Percentiles rank a stretch among this genome's conserved stretches.
These are phyloP conservation scores for Lunularia cruciata DNA, from an alignment of 225 moss, liverwort and hornwort genomes.

Conservation along the genomic window DNA sequence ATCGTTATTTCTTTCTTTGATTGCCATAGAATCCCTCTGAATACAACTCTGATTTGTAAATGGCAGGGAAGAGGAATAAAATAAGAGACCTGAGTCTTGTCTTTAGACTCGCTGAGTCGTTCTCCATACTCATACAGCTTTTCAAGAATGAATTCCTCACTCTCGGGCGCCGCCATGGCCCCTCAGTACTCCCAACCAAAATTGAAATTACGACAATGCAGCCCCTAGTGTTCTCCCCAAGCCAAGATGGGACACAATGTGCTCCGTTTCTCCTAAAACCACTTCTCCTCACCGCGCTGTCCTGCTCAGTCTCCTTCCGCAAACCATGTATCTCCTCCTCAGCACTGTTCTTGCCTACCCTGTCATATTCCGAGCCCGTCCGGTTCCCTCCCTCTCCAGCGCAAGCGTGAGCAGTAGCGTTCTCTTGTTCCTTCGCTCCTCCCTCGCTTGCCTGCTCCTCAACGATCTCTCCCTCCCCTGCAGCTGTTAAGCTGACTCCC, in stretches of 20 bases:
- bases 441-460: background rate
- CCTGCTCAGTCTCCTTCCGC: background rate
- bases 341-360: background rate
- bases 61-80: slow-evolving; percentile 18
- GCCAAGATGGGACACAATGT: background rate
- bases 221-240: background rate
- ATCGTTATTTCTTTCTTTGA: slow-evolving; percentile 28
- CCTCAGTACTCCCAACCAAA: slow-evolving; percentile 12
- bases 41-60: slow-evolving; percentile 19
- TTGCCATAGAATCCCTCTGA: slow-evolving; percentile 9
- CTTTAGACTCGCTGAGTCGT: slow-evolving; percentile 59
- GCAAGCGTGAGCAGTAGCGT: background rate
- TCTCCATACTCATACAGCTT: slow-evolving; percentile 57
- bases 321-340: background rate
- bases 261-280: background rate
- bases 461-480: background rate
- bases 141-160: slow-evolving; percentile 53
- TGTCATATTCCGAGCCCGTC: background rate
- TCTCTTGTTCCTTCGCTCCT: too few relatives aligned
- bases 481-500: background rate
- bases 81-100: slow-evolving; percentile 51
- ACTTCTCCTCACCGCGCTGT: background rate
- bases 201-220: background rate
- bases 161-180: slow-evolving; percentile 49
- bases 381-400: background rate